phyloP scores from a whole-genome alignment of 2,329 filamentous ascomycete genomes.

The Pezicula radicicola region DNA sequence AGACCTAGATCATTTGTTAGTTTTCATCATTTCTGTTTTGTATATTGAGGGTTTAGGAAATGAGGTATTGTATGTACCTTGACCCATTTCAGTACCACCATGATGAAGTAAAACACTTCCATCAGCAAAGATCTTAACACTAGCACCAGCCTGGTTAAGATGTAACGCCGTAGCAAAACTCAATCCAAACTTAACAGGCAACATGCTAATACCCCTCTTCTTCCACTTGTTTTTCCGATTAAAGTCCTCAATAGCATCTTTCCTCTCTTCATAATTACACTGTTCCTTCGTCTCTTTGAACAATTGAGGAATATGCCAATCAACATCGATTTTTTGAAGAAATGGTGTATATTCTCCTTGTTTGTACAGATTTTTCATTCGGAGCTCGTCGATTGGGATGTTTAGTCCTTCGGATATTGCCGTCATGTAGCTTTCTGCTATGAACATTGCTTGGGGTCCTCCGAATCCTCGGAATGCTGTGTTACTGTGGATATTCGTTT shows the following conservation, averaged over 20 bases:
- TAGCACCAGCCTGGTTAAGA: conserved; percentile 88
- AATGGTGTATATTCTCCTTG: conserved; percentile 77
- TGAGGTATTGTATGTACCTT: conserved; percentile 49
- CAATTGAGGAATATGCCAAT: conserved; percentile 90
- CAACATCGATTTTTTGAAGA: conserved; percentile 78
- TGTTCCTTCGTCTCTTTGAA: conserved; percentile 80
- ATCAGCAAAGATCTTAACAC: conserved; percentile 96
- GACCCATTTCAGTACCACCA: conserved; percentile 95
- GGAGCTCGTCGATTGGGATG: conserved; percentile 76
- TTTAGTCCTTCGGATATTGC: conserved; percentile 83
- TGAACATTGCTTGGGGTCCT: conserved; percentile 92
- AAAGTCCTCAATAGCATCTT: conserved; percentile 68
- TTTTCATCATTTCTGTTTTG: too few relatives aligned
- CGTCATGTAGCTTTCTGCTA: conserved; percentile 82
- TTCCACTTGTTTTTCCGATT: conserved; percentile 88
- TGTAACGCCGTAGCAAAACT: conserved; percentile 86
- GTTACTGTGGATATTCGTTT: conserved; percentile 80
- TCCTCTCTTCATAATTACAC: conserved; percentile 65
- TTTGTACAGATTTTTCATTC: conserved; percentile 84
- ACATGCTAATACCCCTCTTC: conserved; percentile 69
- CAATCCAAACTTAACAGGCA: conserved; percentile 96
- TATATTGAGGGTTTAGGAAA: not conserved
- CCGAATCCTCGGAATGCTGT: conserved; percentile 95
- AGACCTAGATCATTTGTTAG: conserved; percentile 36
- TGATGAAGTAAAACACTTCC: conserved; percentile 88